These are phyloP conservation scores for Fraxinus platypoda DNA, from an alignment of 305 asterid genomes.

Conservation along the genomic window DNA sequence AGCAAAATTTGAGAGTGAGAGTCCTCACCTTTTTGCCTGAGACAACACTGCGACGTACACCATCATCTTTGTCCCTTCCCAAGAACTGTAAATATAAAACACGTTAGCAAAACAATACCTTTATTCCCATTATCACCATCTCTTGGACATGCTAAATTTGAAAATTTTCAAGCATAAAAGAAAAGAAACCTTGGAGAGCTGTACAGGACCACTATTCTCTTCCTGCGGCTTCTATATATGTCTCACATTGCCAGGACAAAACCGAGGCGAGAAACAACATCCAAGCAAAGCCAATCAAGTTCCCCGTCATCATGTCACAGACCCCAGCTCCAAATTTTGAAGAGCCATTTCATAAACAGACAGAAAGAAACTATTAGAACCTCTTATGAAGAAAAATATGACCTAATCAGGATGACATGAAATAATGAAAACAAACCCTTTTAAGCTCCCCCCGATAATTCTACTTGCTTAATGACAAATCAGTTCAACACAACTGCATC, in stretches of 20 bases:
- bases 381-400: conserved; percentile 23
- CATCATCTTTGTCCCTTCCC: conserved; percentile 75
- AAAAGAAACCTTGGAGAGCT: conserved; percentile 73
- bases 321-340: conserved; percentile 94
- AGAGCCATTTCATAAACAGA: conserved; percentile 83
- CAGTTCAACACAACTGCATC: background rate
- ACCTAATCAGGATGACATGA: background rate
- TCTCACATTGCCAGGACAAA: conserved; percentile 76
- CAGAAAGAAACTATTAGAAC: conserved; percentile 65
- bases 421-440: background rate
- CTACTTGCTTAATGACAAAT: background rate
- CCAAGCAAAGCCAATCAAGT: conserved; percentile 54
- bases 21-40: conserved; percentile 84
- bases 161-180: background rate
- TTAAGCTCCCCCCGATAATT: background rate
- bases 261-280: conserved; percentile 56
- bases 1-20: background rate
- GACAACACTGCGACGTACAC: conserved; percentile 91
- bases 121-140: background rate
- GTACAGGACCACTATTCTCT: conserved; percentile 85
- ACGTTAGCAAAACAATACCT: conserved; percentile 18
- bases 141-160: conserved; percentile 2
- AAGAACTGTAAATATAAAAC: conserved; percentile 50
- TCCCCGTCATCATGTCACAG: conserved; percentile 64
- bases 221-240: conserved; percentile 77